A percentile compares a stretch with the other conserved stretches of the same genome.
Conservation (phyloP, 2,329 filamentous ascomycete genomes). For the Lachnellula cervina region DNA sequence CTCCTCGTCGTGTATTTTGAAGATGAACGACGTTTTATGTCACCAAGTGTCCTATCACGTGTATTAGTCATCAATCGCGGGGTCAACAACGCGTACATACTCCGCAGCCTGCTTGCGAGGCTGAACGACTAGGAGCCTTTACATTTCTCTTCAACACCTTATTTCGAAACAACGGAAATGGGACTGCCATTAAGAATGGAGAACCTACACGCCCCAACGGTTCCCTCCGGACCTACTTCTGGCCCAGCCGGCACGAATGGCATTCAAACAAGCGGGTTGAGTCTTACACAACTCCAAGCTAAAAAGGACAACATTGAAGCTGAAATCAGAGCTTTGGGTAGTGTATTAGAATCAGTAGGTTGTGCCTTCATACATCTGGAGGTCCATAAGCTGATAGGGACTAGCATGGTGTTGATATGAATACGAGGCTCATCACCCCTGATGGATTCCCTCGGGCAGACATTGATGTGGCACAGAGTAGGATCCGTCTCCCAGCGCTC, state of each 20-base stretch:
- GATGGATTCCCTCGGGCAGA: slow-evolving; percentile 93
- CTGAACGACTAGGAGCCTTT: slow-evolving; percentile 1
- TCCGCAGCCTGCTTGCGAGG: slow-evolving; percentile 21
- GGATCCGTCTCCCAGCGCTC: slow-evolving; percentile 20
- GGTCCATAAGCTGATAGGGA: slow-evolving; percentile 10
- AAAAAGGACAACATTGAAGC: slow-evolving; percentile 82
- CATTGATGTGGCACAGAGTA: slow-evolving; percentile 92
- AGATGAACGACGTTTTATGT: background rate
- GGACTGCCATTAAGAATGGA: slow-evolving; percentile 46
- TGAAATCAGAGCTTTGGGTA: slow-evolving; percentile 78
- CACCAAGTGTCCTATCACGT: background rate
- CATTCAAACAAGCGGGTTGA: slow-evolving; percentile 54
- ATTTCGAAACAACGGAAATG: slow-evolving; percentile 16
- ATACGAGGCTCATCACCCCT: slow-evolving; percentile 75
- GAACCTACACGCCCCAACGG: slow-evolving; percentile 63
- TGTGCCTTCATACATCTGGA: background rate
- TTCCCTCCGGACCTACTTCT: slow-evolving; percentile 73
- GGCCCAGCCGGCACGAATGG: slow-evolving; percentile 54
- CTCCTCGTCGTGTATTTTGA: too few species aligned
- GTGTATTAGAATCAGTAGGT: slow-evolving; percentile 81
- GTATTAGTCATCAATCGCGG: background rate
- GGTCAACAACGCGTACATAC: background rate
- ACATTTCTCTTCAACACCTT: background rate
- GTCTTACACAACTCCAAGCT: slow-evolving; percentile 73
- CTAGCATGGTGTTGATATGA: slow-evolving; percentile 91